Conservation (phyloP, 352 stramenopile genomes). For the Thalassiosira mediterranea region DNA sequence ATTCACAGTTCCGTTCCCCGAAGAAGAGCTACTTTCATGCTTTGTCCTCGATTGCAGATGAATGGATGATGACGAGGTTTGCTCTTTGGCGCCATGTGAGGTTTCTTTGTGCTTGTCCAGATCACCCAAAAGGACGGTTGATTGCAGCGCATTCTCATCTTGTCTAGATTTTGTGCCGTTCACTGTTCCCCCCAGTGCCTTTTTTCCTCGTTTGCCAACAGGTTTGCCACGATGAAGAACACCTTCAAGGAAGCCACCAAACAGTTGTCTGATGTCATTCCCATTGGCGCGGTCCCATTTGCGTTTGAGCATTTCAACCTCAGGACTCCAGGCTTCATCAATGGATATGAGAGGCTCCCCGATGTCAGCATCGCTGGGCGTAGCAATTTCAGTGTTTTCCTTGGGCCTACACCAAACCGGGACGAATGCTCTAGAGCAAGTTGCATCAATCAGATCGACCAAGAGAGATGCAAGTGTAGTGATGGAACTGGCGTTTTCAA, state of each 20-base stretch:
- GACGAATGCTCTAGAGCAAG: slow-evolving; percentile 62
- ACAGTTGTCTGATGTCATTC: slow-evolving; percentile 22
- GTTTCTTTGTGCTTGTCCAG: too few species aligned
- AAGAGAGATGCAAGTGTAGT: slow-evolving; percentile 53
- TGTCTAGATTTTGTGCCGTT: too few species aligned
- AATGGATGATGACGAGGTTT: too few species aligned
- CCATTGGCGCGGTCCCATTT: slow-evolving; percentile 45
- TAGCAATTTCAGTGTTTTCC: slow-evolving; percentile 6
- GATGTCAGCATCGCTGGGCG: too few species aligned
- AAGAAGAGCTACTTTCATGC: too few species aligned
- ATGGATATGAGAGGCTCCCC: not conserved
- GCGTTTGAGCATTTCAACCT: slow-evolving; percentile 23
- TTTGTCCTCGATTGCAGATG: too few species aligned
- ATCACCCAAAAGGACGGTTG: too few species aligned
- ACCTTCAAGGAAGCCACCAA: slow-evolving; percentile 17
- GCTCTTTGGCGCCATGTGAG: too few species aligned
- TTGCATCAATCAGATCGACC: slow-evolving; percentile 69
- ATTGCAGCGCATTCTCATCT: too few species aligned
- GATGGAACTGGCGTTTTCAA: slow-evolving; percentile 57
- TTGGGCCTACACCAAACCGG: slow-evolving; percentile 52
- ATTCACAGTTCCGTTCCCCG: too few species aligned
- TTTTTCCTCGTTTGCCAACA: slow-evolving; percentile 5
- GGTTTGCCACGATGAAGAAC: not conserved
- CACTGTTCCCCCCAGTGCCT: not conserved
- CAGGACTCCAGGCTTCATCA: slow-evolving; percentile 25